Percentiles rank a stretch among this genome's conserved stretches.
Conservation (phyloP, 257 asterid species). For the Echium plantagineum region DNA sequence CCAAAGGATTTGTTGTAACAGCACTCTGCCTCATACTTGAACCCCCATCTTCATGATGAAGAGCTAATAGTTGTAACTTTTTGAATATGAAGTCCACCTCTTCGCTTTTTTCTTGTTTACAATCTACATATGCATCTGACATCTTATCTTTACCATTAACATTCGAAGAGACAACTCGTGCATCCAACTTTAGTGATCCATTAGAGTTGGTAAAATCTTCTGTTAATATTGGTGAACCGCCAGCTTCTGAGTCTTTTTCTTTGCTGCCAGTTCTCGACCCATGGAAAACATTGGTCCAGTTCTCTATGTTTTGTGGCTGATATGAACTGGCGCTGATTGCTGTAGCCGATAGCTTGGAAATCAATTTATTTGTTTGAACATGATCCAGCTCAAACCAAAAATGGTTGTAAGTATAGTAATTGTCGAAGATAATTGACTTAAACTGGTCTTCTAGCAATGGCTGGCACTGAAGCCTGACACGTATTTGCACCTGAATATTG, state of each 20-base stretch:
- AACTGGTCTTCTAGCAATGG: slow-evolving; percentile 50
- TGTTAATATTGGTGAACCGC: slow-evolving; percentile 16
- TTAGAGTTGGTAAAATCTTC: slow-evolving; percentile 21
- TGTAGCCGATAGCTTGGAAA: slow-evolving; percentile 38
- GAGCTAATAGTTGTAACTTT: not conserved
- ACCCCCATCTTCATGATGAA: slow-evolving; percentile 10
- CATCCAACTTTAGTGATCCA: slow-evolving; percentile 20
- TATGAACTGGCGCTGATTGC: slow-evolving; percentile 33
- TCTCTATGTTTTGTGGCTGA: slow-evolving; percentile 17
- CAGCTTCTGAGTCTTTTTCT: slow-evolving; percentile 24
- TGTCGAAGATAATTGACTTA: slow-evolving; percentile 59
- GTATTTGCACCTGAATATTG: slow-evolving; percentile 55
- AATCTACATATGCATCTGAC: slow-evolving; percentile 12
- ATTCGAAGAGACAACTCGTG: slow-evolving; percentile 20
- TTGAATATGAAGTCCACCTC: not conserved
- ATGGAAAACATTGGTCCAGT: slow-evolving; percentile 8
- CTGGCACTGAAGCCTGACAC: slow-evolving; percentile 44
- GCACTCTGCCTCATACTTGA: slow-evolving; percentile 15
- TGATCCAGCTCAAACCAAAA: slow-evolving; percentile 91
- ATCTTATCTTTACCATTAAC: slow-evolving; percentile 21
- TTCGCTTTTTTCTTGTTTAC: not conserved
- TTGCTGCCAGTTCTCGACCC: slow-evolving; percentile 19
- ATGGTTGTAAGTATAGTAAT: slow-evolving; percentile 40
- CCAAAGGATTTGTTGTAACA: slow-evolving; percentile 21
- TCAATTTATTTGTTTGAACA: slow-evolving; percentile 55